Evolutionary conservation across 2,329 filamentous ascomycete genomes (phyloP), one percentile per base, ranked within the genome.

Genomic region (Stemphylium vesicarium): DNA sequence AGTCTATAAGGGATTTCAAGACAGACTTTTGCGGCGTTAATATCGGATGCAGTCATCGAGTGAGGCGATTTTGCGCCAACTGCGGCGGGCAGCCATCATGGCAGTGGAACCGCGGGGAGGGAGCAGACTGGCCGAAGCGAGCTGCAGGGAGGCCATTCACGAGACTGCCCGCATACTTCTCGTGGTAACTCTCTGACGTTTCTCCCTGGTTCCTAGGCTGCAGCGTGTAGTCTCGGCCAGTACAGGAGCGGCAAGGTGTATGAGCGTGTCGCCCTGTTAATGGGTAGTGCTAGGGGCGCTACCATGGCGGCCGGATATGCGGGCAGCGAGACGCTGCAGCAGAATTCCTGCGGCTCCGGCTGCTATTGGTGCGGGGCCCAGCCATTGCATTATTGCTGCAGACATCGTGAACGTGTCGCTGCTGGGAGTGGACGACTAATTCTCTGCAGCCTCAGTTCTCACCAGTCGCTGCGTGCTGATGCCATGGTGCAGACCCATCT

Each of bases 241-340:
- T 53, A 55, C 68, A 62, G 64, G 57, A 54, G 50, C 44, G 59
- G 57, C 57, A 56, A 52, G 54, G 62, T 53, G 35, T 20, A 48
- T 56, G 58, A 53, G 65, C 70, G 70, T 72, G 69, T 68, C 70
- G 64, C 62, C 60, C 59, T 66, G 65, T 71, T 56, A 73, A 65
- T 67, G 64, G 65, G 43, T 59, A 56, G 57, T 58, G 36, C 56
- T 56, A 53, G 22, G 53, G 55, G 57, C 46, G 55, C 53, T 52
- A 51, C 46, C 39, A 55, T 50, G 54, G 55, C 59, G 63, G 64
- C 68, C 68, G 65, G 55, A 37, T 65, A 71, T 69, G 70, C 70
- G 65, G 65, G 53, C 72, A 65, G 71, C 72, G 69, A 71, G 62
- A 69, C 71, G 71, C 70, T 56, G 63, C 55, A 47, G 43, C 42